Base-by-base conservation (phyloP, 2,329 filamentous ascomycete genomes). In the Calonectria honghensis region DNA sequence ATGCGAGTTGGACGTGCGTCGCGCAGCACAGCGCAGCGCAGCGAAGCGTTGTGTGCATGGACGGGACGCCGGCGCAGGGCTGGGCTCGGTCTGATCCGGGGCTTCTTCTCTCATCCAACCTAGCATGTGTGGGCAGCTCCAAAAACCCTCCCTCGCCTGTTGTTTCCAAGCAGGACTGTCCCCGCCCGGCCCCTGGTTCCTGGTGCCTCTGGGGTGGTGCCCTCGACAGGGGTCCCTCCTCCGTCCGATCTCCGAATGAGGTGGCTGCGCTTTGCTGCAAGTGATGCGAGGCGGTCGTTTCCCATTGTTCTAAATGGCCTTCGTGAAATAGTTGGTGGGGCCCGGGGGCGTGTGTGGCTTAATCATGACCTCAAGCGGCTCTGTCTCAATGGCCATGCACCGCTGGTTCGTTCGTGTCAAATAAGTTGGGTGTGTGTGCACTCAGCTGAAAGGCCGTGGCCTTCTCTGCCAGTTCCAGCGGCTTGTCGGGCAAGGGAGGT, bases 211-310 rank as follows among this genome's bases (percentile, higher is more conserved):
- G 27, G 51, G 50, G 57, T 39, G 65, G 20, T 54, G 20, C 68
- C 45, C 68, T 73, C 50, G 64, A 73, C 78, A 73, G 64, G 78
- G 78, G 63, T 78, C 54, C 72, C 72, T 74, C 51, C 72, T 54
- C 54, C 54, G 59, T 64, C 64, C 72, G 70, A 77, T 78, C 67
- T 71, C 68, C 68, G 70, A 70, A 72, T 69, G 39, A 45, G 66
- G 69, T 72, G 73, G 69, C 66, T 78, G 74, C 70, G 64, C 64
- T 57, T 68, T 45, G 41, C 77, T 79, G 78, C 76, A 79, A 74
- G 77, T 79, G 72, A 79, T 78, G 73, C 63, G 64, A 59, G 61
- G 52, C 41, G 66, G 68, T 64, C 54, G 37, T 54, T 67, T 54
- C 61, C 59, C 51, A 52, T 66, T 20, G 31, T 50, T 52, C 54